Conservation (phyloP, 2,329 filamentous ascomycete genomes). For the Fusarium sp. region DNA sequence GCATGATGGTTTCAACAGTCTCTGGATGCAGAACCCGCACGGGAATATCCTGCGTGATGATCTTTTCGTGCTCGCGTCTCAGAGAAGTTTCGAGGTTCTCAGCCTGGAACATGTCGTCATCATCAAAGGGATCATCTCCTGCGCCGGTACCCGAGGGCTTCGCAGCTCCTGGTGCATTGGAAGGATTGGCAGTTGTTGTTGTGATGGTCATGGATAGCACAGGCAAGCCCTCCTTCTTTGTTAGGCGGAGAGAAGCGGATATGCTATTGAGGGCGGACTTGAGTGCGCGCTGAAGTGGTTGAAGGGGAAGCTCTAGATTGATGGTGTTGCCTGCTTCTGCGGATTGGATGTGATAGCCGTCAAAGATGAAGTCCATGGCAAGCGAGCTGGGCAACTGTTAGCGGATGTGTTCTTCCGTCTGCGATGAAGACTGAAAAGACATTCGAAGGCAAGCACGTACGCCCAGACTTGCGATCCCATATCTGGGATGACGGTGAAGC, state of each 20-base stretch:
- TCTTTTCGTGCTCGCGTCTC: slow-evolving; percentile 82
- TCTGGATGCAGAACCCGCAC: slow-evolving; percentile 87
- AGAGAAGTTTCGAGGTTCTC: slow-evolving; percentile 68
- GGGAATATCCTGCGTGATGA: slow-evolving; percentile 96
- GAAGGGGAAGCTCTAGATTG: slow-evolving; percentile 94
- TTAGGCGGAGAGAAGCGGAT: slow-evolving; percentile 86
- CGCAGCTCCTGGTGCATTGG: slow-evolving; percentile 47
- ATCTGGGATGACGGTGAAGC: slow-evolving; percentile 96
- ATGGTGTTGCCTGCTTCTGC: slow-evolving; percentile 87
- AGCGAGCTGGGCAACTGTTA: slow-evolving; percentile 59
- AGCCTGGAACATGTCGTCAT: slow-evolving; percentile 60
- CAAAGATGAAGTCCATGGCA: slow-evolving; percentile 85
- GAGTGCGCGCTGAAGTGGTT: slow-evolving; percentile 88
- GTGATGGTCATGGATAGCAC: slow-evolving; percentile 91
- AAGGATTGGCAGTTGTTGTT: slow-evolving; percentile 68
- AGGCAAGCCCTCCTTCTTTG: slow-evolving; percentile 90
- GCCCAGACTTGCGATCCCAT: slow-evolving; percentile 97
- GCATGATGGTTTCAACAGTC: slow-evolving; percentile 91
- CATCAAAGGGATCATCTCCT: slow-evolving; percentile 54
- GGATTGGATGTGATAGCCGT: slow-evolving; percentile 86
- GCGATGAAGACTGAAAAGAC: background rate
- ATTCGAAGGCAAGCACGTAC: slow-evolving; percentile 66
- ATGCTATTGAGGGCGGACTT: slow-evolving; percentile 86
- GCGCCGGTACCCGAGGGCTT: slow-evolving; percentile 42
- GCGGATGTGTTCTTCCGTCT: background rate